Evolutionary conservation across 1,284 basidiomycete genomes (phyloP).

Genomic region (Cryptococcus floricola): DNA sequence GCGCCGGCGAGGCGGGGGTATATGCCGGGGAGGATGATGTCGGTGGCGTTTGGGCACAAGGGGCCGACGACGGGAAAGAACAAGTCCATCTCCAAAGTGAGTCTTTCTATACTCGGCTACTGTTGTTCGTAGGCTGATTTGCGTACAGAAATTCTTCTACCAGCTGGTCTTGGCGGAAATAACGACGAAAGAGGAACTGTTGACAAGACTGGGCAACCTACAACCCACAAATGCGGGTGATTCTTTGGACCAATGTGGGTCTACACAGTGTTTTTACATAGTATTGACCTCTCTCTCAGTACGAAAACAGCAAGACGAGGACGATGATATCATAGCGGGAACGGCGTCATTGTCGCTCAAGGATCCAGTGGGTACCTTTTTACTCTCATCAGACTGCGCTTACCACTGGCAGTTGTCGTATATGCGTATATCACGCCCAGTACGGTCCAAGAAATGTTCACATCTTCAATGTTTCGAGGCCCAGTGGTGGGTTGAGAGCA

Average conservation of each 20-base stretch:
- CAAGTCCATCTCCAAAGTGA: constrained; percentile 44
- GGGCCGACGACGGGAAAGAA: constrained; percentile 55
- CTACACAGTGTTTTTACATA: neutral
- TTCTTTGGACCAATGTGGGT: constrained; percentile 20
- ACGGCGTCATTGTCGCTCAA: constrained; percentile 83
- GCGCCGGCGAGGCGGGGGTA: constrained; percentile 52
- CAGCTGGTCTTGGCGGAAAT: constrained; percentile 77
- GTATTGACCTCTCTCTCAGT: constrained; percentile 53
- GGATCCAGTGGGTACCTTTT: constrained; percentile 67
- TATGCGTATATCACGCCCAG: constrained; percentile 77
- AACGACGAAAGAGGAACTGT: constrained; percentile 63
- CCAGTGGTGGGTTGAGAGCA: constrained; percentile 86
- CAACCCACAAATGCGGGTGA: constrained; percentile 24
- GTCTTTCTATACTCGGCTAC: neutral
- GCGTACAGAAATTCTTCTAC: constrained; percentile 72
- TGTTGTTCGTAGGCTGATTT: neutral
- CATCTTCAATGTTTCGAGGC: constrained; percentile 98
- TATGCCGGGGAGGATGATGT: constrained; percentile 56
- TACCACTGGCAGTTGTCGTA: constrained; percentile 67
- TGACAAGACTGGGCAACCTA: constrained; percentile 42
- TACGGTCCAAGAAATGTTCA: constrained; percentile 77
- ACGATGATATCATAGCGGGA: constrained; percentile 84
- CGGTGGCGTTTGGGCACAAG: constrained; percentile 81
- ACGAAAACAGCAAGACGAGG: constrained; percentile 58
- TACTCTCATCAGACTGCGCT: neutral